Percentiles rank a stretch among this genome's conserved stretches.
Conservation (phyloP, 805 yeast species). For the Candida ficus region DNA sequence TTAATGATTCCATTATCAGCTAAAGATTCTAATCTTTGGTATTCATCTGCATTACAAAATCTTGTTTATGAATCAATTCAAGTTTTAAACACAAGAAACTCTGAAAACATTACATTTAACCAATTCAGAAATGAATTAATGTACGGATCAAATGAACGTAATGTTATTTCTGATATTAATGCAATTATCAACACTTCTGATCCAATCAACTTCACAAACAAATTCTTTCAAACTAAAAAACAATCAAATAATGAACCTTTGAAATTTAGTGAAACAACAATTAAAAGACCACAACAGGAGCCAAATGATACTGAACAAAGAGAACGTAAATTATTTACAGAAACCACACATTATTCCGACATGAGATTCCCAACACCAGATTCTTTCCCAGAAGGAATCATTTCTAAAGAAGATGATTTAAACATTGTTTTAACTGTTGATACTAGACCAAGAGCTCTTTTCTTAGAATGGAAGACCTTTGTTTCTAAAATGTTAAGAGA, state of each 20-base stretch:
- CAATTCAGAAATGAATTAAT: constrained; percentile 38
- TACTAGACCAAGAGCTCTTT: constrained; percentile 11
- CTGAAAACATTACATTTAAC: constrained; percentile 33
- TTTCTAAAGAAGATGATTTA: constrained; percentile 12
- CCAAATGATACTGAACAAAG: neutral
- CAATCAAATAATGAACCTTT: constrained; percentile 5
- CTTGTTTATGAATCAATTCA: constrained; percentile 42
- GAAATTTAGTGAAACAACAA: constrained; percentile 25
- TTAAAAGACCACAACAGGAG: constrained; percentile 18
- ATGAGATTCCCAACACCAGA: constrained; percentile 23
- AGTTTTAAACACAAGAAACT: constrained; percentile 34
- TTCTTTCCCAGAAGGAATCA: constrained; percentile 28
- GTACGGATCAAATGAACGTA: constrained; percentile 35
- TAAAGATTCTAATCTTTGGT: constrained; percentile 35
- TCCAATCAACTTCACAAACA: constrained; percentile 8
- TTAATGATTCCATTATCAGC: constrained; percentile 51
- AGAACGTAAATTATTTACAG: constrained; percentile 5
- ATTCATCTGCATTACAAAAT: constrained; percentile 32
- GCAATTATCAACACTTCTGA: constrained; percentile 8
- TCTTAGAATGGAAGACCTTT: constrained; percentile 24
- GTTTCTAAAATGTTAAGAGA: constrained; percentile 27
- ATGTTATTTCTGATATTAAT: constrained; percentile 39
- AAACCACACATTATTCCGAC: constrained; percentile 6
- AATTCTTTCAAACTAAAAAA: constrained; percentile 4
- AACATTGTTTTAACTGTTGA: constrained; percentile 20